Evolutionary conservation across 495 filamentous ascomycete species (phyloP).

Genomic region (Talaromyces stipitatus): DNA sequence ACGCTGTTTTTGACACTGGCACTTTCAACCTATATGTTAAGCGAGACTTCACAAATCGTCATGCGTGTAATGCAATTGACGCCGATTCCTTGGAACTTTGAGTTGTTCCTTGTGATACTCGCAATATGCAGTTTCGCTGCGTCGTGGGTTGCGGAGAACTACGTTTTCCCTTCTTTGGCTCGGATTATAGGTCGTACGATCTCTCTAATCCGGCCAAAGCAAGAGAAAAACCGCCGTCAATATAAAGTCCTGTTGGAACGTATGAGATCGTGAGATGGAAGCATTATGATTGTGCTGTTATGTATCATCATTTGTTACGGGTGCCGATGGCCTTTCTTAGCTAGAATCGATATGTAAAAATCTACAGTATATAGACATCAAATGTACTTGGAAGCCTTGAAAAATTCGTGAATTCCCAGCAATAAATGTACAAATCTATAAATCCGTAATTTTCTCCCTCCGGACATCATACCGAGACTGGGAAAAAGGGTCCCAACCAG

Average conservation of each 20-base stretch:
- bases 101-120: conserved; percentile 58
- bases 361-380: neutral
- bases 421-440: neutral
- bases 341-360: neutral
- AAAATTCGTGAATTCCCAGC: neutral
- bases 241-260: conserved; percentile 76
- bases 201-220: conserved; percentile 43
- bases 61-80: conserved; percentile 78
- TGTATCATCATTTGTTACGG: neutral
- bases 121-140: conserved; percentile 57
- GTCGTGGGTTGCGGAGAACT: conserved; percentile 64
- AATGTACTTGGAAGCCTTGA: neutral
- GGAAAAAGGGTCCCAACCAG: neutral
- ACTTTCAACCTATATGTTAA: conserved; percentile 69
- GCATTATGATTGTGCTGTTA: neutral
- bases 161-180: conserved; percentile 63
- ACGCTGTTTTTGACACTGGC: conserved; percentile 61
- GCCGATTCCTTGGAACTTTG: conserved; percentile 60
- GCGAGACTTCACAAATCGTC: conserved; percentile 62
- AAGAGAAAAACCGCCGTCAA: conserved; percentile 69
- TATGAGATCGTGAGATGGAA: conserved; percentile 45
- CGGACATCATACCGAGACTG: neutral
- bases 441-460: neutral
- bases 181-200: conserved; percentile 54
- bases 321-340: neutral